phyloP scores from a whole-genome alignment of 768 basidiomycete species.

The Lactarius hatsudake region DNA sequence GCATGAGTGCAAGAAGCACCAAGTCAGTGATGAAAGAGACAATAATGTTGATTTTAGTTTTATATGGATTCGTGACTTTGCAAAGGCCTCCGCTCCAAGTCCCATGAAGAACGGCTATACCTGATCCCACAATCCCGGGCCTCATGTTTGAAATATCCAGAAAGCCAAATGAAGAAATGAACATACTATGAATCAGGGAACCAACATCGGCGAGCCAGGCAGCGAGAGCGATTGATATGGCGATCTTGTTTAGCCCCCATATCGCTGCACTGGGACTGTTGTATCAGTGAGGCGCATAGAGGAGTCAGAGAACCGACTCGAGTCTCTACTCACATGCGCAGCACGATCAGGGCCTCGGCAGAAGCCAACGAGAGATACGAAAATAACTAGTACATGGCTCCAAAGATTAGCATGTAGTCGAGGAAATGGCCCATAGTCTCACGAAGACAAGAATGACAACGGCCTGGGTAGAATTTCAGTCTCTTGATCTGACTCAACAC shows the following conservation, averaged over 20 bases:
- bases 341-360: constrained; percentile 13
- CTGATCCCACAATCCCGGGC: background rate
- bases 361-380: background rate
- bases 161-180: background rate
- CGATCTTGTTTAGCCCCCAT: constrained; percentile 9
- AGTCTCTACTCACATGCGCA: constrained; percentile 18
- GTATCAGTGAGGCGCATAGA: background rate
- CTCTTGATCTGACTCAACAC: background rate
- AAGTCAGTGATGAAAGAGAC: constrained; percentile 1
- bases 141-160: background rate
- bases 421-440: background rate
- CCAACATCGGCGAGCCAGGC: background rate
- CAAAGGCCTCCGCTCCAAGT: background rate
- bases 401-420: background rate
- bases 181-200: background rate
- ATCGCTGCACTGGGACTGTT: constrained; percentile 1
- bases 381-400: background rate
- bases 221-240: background rate
- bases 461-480: background rate
- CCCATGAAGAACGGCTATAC: background rate
- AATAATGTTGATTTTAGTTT: background rate
- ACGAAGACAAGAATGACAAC: background rate
- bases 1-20: constrained; percentile 4
- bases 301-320: background rate
- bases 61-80: background rate